Percentiles rank a stretch among this genome's conserved stretches.
phyloP scores from a whole-genome alignment of 177 flowering plant genomes.

The Vitis hybrid region DNA sequence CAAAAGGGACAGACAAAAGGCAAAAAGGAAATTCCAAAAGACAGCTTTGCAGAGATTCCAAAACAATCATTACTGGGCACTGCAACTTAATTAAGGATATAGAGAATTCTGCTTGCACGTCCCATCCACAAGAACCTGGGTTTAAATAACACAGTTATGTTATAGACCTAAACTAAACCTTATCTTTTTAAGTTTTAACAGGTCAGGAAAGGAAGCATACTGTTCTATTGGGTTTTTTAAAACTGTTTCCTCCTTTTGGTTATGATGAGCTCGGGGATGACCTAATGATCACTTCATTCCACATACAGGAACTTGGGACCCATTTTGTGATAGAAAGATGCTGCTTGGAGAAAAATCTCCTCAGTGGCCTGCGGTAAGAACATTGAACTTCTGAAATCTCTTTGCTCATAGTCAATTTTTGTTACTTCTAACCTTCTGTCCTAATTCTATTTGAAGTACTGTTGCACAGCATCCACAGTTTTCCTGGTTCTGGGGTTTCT shows the following conservation, averaged over 20 bases:
- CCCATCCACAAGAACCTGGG: background rate
- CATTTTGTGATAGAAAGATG: too few relatives aligned
- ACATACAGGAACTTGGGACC: background rate
- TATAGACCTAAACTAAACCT: background rate
- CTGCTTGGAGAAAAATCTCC: too few relatives aligned
- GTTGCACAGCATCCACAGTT: background rate
- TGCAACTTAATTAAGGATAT: background rate
- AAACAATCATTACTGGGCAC: background rate
- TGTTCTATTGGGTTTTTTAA: background rate
- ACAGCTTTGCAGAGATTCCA: background rate
- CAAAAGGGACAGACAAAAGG: background rate
- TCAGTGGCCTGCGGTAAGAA: too few relatives aligned
- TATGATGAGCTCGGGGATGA: background rate
- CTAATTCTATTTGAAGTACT: background rate
- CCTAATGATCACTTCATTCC: background rate
- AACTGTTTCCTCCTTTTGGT: background rate
- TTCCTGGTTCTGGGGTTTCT: background rate
- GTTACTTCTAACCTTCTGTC: background rate
- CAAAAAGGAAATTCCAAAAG: background rate
- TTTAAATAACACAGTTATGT: background rate
- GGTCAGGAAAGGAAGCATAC: background rate
- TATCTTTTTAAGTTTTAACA: background rate
- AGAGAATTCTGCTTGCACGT: background rate
- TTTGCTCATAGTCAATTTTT: background rate
- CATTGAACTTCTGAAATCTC: too few relatives aligned